A percentile compares a stretch with the other conserved stretches of the same genome.
Evolutionary conservation across 768 basidiomycete genomes (phyloP).

Genomic region (Tulasnella sp.): DNA sequence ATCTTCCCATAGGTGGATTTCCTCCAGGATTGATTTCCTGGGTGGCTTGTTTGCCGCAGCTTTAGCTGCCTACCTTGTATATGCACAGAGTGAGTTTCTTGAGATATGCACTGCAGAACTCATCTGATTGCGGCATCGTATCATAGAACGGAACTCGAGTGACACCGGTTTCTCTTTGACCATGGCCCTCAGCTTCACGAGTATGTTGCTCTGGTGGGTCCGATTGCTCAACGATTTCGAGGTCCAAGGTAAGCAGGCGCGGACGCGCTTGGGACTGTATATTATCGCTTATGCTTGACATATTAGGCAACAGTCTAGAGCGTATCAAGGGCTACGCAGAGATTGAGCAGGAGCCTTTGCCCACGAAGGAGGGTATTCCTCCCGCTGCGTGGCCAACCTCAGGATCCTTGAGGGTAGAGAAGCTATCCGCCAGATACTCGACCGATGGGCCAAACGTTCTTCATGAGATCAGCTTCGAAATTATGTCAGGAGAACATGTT

Average conservation of each 20-base stretch:
- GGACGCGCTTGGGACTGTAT: neutral
- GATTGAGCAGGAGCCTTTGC: constrained; percentile 58
- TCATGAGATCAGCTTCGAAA: constrained; percentile 60
- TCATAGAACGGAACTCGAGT: constrained; percentile 47
- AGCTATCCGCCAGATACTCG: constrained; percentile 57
- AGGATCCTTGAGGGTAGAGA: constrained; percentile 57
- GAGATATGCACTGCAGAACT: neutral
- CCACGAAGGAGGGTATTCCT: constrained; percentile 51
- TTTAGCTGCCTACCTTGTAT: constrained; percentile 62
- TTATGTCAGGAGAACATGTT: constrained; percentile 61
- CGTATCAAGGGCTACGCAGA: constrained; percentile 59
- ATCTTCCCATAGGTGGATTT: constrained; percentile 49
- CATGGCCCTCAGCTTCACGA: constrained; percentile 60
- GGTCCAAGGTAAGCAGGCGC: constrained; percentile 46
- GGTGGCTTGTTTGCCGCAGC: constrained; percentile 59
- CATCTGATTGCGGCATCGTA: neutral
- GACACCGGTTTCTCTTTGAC: constrained; percentile 50
- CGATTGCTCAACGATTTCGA: constrained; percentile 52
- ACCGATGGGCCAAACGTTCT: constrained; percentile 62
- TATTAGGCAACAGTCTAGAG: constrained; percentile 47
- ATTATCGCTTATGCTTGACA: neutral
- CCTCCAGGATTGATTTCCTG: constrained; percentile 60
- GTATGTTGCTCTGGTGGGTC: constrained; percentile 55
- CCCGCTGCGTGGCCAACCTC: constrained; percentile 69
- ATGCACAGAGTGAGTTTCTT: constrained; percentile 42